Percentiles rank a stretch among this genome's conserved stretches.
Conservation (phyloP, 2,329 filamentous ascomycete species). For the Ascochyta fabae region DNA sequence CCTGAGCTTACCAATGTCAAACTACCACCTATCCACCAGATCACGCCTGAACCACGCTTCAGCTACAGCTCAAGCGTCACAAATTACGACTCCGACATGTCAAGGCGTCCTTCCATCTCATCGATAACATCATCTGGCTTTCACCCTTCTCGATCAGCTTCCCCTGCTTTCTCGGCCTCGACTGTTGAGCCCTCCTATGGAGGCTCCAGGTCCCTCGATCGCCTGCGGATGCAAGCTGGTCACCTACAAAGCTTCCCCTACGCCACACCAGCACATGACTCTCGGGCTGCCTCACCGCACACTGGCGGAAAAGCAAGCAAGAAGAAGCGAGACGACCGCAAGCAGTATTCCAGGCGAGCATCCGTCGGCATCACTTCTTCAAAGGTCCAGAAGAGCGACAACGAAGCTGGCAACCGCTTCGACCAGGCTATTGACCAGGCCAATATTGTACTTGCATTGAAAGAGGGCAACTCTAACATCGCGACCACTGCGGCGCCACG, state of each 20-base stretch:
- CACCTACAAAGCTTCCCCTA: constrained; percentile 12
- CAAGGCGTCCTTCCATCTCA: constrained; percentile 15
- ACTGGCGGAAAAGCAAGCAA: constrained; percentile 16
- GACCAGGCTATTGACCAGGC: constrained; percentile 11
- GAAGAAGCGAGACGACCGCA: constrained; percentile 20
- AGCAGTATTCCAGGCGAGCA: constrained; percentile 11
- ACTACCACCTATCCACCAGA: constrained; percentile 13
- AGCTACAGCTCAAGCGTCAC: constrained; percentile 8
- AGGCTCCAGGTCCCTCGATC: background rate
- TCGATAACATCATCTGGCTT: constrained; percentile 14
- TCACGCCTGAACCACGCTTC: constrained; percentile 9
- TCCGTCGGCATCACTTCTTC: constrained; percentile 1
- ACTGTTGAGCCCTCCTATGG: constrained; percentile 9
- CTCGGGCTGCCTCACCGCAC: constrained; percentile 1
- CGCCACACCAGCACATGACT: background rate
- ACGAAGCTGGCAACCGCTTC: constrained; percentile 17
- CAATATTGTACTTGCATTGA: constrained; percentile 3
- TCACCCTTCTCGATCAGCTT: constrained; percentile 16
- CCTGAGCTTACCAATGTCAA: constrained; percentile 16
- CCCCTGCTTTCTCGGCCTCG: constrained; percentile 10
- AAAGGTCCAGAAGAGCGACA: constrained; percentile 15
- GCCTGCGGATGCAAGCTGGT: constrained; percentile 8
- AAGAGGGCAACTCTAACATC: constrained; percentile 18
- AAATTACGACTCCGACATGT: constrained; percentile 14
- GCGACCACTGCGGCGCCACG: constrained; percentile 15